Base-by-base conservation (phyloP, 495 filamentous ascomycete species). In the Neurospora sp. region DNA sequence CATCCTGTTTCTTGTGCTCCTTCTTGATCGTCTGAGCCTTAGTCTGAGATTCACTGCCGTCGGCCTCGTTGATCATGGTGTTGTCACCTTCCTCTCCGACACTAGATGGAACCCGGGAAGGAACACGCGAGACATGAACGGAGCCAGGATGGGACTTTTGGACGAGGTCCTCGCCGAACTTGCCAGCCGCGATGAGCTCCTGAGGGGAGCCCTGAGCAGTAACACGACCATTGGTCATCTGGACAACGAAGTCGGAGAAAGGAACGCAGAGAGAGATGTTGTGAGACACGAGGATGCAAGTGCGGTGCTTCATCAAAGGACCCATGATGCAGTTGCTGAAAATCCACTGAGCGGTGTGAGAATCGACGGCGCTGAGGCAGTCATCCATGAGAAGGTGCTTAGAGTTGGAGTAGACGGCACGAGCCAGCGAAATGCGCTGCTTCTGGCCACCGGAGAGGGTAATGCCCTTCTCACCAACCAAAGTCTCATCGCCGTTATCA, bases 311-410 rank as follows among this genome's bases (percentile, higher is more conserved):
- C 96, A 99, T 98, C 73, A 99, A 81, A 4, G 94, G 93, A 8
- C 96, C 96, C 75, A 91, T 90, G 74, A 99, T 90, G 71, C 94
- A 94, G 77, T 97, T 90, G 75, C 90, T 92, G 83, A 98, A 98
- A 75, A 99, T 98, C 89, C 97, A 98, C 82, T 97, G 97, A 11
- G 94, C 95, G 1, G 96, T 98, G 77, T 99, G 96, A 9, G 96
- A 97, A 82, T 99, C 96, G n/a, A 99, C 96, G 20, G 96, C 96
- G 78, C 94, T 98, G 69, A 99, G 86, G 75, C 96, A 97, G 81
- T 99, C 96, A 79, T 99, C 96, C 39, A 99, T 84, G 6, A 99
- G 87, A 14, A 99, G 80, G 80, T 99, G 95, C 62, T 90, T 89
- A 18, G 94, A 95, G 81, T 91, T 93, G 73, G 92, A 96, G 81